Percentiles rank a stretch among this genome's conserved stretches.
phyloP scores from a whole-genome alignment of 176 grass and related monocot species.

The Carex kokanica region DNA sequence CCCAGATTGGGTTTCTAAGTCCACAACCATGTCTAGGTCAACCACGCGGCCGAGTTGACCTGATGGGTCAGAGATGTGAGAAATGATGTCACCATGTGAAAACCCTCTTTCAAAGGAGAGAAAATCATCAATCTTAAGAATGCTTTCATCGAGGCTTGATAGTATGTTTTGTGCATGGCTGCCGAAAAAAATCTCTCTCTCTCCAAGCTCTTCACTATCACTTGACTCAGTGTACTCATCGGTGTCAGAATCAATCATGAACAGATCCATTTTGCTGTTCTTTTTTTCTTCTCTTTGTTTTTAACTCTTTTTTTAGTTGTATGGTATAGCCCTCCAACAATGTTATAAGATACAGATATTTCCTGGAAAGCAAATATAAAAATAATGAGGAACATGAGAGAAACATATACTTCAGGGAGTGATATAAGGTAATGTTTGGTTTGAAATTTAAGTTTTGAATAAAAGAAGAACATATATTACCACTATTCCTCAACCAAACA shows the following conservation, averaged over 20 bases:
- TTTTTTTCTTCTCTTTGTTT: background rate
- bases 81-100: conserved; percentile 80
- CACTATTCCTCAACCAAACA: conserved; percentile 1
- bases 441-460: conserved; percentile 12
- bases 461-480: background rate
- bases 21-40: conserved; percentile 64
- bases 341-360: background rate
- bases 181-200: conserved; percentile 50
- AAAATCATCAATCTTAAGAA: conserved; percentile 83
- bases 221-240: conserved; percentile 59
- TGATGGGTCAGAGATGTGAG: conserved; percentile 54
- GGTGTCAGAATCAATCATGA: conserved; percentile 61
- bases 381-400: conserved; percentile 6
- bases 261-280: conserved; percentile 49
- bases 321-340: background rate
- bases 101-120: conserved; percentile 80
- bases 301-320: background rate
- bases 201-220: conserved; percentile 87
- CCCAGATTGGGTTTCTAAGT: conserved; percentile 70
- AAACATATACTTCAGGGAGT: background rate
- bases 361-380: conserved; percentile 13
- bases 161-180: conserved; percentile 64
- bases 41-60: conserved; percentile 71
- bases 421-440: background rate
- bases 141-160: conserved; percentile 78